Evolutionary conservation across 371 early-diverging fungal species (phyloP), one percentile per base, ranked within the genome.

Genomic region (Mortierella sp.): DNA sequence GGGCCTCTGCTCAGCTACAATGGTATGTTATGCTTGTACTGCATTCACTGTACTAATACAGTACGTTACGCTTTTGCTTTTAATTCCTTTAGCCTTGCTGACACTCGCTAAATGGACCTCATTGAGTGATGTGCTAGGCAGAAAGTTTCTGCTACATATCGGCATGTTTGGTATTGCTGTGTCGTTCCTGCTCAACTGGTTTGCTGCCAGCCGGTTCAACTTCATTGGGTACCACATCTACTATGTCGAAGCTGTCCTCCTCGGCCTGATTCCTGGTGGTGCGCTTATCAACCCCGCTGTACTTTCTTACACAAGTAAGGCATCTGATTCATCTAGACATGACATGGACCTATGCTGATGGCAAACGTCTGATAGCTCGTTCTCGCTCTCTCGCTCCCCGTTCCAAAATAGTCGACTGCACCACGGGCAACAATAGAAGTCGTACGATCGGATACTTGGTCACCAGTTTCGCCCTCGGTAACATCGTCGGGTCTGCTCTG

Each of bases 41-140:
- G 8, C 4, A 21, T 21, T 38, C 24, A 6, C 68, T 41, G 24
- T 3, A 68, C 24, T 63, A 68, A 41, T 18, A 18, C 29, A 0
- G 6, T 29, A 32, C 32, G 10, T n/a, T 8, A 11, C 43, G 8
- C 63, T 7, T 7, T 24, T 5, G 43, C 8, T 46, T 72, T n/a
- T 44, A 8, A 3, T 2, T 21, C 10, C 38, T 21, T 3, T 38
- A 76, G 82, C 58, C 0, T 44, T 82, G 16, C 18, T 82, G 27
- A 77, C 82, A 4, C 58, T 77, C 5, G 82, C 75, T 24, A 60
- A 70, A 18, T 82, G 82, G 82, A 78, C 82, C 5, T 71, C 78
- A 29, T 38, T 82, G 35, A 77, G 77, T 51, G 82, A 82, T 54
- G 60, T 56, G 1, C 72, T 74, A 14, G 82, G 82, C 10, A 75